Evolutionary conservation across 441 rosid species (phyloP), one percentile per base, ranked within the genome.

Genomic region (Gossypium davidsonii): DNA sequence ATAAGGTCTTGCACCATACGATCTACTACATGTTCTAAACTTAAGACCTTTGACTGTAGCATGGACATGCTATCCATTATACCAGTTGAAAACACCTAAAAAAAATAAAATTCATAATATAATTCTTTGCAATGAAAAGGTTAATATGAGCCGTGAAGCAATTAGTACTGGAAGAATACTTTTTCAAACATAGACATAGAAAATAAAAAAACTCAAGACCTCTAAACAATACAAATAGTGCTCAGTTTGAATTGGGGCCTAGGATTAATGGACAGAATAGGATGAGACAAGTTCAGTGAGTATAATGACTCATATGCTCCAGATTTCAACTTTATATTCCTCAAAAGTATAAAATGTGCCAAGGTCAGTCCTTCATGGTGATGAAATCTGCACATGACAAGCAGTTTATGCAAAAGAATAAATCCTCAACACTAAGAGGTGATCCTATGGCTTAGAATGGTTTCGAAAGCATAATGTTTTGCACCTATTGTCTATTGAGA

Each of bases 11-110:
- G 85, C 67, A 81, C 77, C 44, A 90, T 87, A 68, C 82, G 76
- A 72, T 85, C 93, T 56, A 88, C 85, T 69, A 86, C 90, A 80
- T 85, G 83, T 79, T 92, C 98, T 77, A 94, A 82, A 83, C 86
- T 84, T 49, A 82, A 79, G 42, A 94, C 89, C 80, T 90, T 94
- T 12, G 93, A 87, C 78, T 87, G 90, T 78, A 94, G 77, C 77
- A 76, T 72, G 2, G 91, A 87, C 77, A 92, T 80, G 73, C 78
- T 85, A 75, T 85, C 91, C 85, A 84, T 86, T 23, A 87, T 74
- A 70, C 95, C 88, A 69, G 85, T 79, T 76, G 96, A 84, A 79
- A 94, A 86, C 55, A 67, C 92, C 98, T 94, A 88, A 0, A 77
- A 68, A 70, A 62, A 6, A 44, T 44, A 21, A 39, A 60, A 62